phyloP scores from a whole-genome alignment of 805 yeast genomes.

The Grigorovia transvaalensis region DNA sequence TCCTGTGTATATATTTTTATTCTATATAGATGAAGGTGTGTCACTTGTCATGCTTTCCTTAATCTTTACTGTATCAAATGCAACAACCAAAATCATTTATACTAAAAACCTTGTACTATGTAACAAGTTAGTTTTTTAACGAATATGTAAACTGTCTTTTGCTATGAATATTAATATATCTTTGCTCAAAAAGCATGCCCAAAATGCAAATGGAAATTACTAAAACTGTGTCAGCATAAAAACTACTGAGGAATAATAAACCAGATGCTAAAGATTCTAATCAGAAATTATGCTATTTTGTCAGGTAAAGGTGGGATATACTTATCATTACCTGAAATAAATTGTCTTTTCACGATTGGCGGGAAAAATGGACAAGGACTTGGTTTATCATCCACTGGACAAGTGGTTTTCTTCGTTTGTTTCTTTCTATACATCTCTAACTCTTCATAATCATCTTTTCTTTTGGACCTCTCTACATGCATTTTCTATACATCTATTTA shows the following conservation, averaged over 20 bases:
- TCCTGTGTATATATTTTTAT: no score
- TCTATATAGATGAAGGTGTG: no score
- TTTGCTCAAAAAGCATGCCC: no score
- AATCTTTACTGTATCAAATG: no score
- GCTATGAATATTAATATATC: neutral
- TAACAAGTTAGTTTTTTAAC: no score
- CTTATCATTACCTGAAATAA: constrained; percentile 15
- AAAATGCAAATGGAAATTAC: no score
- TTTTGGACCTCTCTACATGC: neutral
- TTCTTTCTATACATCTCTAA: neutral
- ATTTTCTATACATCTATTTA: neutral
- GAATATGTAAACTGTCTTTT: no score
- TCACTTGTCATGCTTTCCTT: no score
- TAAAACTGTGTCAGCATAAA: no score
- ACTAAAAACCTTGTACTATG: no score
- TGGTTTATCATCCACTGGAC: neutral
- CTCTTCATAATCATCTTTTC: neutral
- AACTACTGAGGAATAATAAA: neutral
- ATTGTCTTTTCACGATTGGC: constrained; percentile 16
- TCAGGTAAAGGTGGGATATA: constrained; percentile 24
- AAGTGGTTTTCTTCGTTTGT: neutral
- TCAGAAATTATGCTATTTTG: constrained; percentile 6
- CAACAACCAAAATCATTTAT: no score
- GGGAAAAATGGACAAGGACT: constrained; percentile 14
- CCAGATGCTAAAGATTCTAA: neutral